phyloP scores from a whole-genome alignment of 2,329 filamentous ascomycete species.

The Pseudogymnoascus sp. region DNA sequence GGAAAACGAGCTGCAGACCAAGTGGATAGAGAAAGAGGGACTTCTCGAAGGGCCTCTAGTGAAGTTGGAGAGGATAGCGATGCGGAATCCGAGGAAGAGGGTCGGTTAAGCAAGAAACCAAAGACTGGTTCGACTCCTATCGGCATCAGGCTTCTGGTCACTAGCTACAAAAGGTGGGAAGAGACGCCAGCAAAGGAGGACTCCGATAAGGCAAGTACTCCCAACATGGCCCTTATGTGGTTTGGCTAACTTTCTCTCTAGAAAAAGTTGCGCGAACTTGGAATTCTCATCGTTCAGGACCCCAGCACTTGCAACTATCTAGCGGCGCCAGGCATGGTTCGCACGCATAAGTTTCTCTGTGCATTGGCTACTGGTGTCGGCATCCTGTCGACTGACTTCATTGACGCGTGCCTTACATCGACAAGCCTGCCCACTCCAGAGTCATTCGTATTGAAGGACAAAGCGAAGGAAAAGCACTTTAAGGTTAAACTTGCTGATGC shows the following conservation, averaged over 20 bases:
- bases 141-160: constrained; percentile 70
- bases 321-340: constrained; percentile 76
- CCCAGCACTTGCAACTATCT: constrained; percentile 74
- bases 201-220: constrained; percentile 62
- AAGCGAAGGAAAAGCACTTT: constrained; percentile 63
- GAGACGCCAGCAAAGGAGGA: constrained; percentile 67
- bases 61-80: constrained; percentile 36
- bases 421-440: constrained; percentile 57
- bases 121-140: constrained; percentile 59
- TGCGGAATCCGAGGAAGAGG: constrained; percentile 41
- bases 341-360: constrained; percentile 89
- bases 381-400: constrained; percentile 69
- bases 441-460: constrained; percentile 64
- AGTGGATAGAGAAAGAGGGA: constrained; percentile 43
- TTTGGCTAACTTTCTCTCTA: constrained; percentile 30
- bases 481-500: constrained; percentile 63
- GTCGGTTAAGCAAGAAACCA: constrained; percentile 52
- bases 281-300: constrained; percentile 73
- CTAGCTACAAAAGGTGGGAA: constrained; percentile 78
- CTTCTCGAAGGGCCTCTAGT: constrained; percentile 30
- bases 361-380: constrained; percentile 75
- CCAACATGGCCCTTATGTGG: constrained; percentile 11
- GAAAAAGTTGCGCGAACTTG: constrained; percentile 75
- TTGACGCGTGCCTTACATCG: constrained; percentile 65
- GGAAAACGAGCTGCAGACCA: constrained; percentile 55